Evolutionary conservation across 1,284 basidiomycete species (phyloP), one percentile per base, ranked within the genome.

Genomic region (Inonotus obliquus): DNA sequence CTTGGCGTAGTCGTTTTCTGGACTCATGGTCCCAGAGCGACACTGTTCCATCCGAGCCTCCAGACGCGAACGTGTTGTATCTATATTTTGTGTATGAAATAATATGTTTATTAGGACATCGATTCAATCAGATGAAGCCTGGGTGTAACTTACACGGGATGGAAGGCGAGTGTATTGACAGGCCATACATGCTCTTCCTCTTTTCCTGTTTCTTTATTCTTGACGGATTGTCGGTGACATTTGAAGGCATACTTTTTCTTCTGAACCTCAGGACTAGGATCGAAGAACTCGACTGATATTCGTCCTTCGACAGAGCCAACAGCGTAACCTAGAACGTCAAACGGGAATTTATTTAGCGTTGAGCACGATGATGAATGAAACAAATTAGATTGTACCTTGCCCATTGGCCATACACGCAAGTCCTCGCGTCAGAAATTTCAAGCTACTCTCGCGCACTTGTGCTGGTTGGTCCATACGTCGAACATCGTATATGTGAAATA

Each of bases 161-260:
- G 94, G 78, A 98, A 99, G 0, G 93, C 93, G 35, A 99, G 81
- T 0, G 91, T 85, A 70, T 98, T 97, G 66, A 99, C 96, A 0
- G 96, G 95, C 85, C 94, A 99, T n/a, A 98, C 95, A 65, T 95
- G 92, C 72, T 99, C 97, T n/a, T 92, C 89, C 39, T 91, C 92
- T 54, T 93, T 44, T 9, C 19, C 41, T 21, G 41, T 44, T 44
- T 44, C 41, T 21, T 44, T 44, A 21, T 44, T 44, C 41, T 44
- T 88, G 57, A 95, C 86, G 1, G 91, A 87, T 71, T 94, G 89
- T 19, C 96, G 82, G 71, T 99, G 96, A 68, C 96, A 98, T 72
- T 98, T 96, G 84, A 98, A 99, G 1, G 97, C 97, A 72, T 99
- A 99, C 75, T 98, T 98, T 72, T 91, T 89, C 17, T 89, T 85